Evolutionary conservation across 225 moss, liverwort and hornwort genomes (phyloP).

Genomic region (Marchantia polymorpha): DNA sequence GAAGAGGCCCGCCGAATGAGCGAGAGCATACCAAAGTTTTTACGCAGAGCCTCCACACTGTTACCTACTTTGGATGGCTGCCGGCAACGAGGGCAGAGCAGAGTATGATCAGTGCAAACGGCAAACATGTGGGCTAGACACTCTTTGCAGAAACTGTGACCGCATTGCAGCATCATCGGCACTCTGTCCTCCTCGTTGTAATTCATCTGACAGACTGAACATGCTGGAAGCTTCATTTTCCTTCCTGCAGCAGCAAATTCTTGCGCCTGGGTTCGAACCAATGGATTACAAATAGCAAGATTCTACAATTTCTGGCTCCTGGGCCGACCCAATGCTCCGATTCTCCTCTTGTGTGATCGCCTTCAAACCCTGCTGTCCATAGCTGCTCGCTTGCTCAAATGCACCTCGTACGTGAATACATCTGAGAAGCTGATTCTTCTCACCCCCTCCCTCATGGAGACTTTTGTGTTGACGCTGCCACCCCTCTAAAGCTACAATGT

Average conservation of each 20-base stretch:
- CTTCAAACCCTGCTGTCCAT: constrained; percentile 5
- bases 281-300: constrained; percentile 14
- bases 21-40: constrained; percentile 51
- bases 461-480: constrained; percentile 13
- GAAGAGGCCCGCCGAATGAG: constrained; percentile 45
- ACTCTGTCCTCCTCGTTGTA: constrained; percentile 52
- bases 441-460: constrained; percentile 22
- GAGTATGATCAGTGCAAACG: constrained; percentile 48
- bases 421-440: constrained; percentile 11
- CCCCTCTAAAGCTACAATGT: constrained; percentile 7
- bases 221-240: constrained; percentile 53
- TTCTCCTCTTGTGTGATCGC: neutral
- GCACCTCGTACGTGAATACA: constrained; percentile 18
- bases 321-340: neutral
- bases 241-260: neutral
- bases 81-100: constrained; percentile 49
- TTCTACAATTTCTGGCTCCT: neutral
- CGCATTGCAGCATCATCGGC: constrained; percentile 58
- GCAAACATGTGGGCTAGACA: constrained; percentile 51
- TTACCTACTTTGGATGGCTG: constrained; percentile 54
- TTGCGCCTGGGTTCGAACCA: neutral
- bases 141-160: constrained; percentile 56
- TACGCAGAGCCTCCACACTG: constrained; percentile 52
- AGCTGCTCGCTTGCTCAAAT: constrained; percentile 15
- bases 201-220: constrained; percentile 50